These are phyloP conservation scores for Candida methanosorbosa DNA, from an alignment of 805 yeast genomes.

Conservation along the genomic window DNA sequence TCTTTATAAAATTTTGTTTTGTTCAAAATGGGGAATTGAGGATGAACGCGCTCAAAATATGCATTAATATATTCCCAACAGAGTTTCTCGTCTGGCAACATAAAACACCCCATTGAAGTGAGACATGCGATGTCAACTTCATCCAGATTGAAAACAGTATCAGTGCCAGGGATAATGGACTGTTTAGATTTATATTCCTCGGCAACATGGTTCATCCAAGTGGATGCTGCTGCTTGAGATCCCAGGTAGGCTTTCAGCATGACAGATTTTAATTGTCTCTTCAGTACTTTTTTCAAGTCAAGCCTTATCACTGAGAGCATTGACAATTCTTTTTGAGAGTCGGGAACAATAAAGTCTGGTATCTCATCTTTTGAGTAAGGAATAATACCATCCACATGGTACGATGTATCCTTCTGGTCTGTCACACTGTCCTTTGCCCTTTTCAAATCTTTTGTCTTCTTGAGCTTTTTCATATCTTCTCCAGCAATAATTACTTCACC, in stretches of 20 bases:
- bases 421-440: background rate
- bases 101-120: conserved; percentile 60
- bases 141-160: background rate
- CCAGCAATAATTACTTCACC: background rate
- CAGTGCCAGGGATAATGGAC: too few relatives aligned
- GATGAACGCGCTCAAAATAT: conserved; percentile 62
- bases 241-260: background rate
- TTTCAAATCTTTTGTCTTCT: background rate
- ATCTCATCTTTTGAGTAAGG: background rate
- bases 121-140: conserved; percentile 51
- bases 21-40: conserved; percentile 61
- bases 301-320: background rate
- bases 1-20: conserved; percentile 49
- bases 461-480: background rate
- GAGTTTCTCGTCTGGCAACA: conserved; percentile 55
- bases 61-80: conserved; percentile 53
- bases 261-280: background rate
- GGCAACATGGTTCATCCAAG: background rate
- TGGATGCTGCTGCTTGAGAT: background rate
- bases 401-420: background rate
- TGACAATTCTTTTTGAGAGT: background rate
- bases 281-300: background rate
- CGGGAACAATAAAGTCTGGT: background rate
- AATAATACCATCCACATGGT: background rate
- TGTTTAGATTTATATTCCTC: background rate